Base-by-base conservation (phyloP, 2,329 filamentous ascomycete species). In the Tolypocladium tundrense region DNA sequence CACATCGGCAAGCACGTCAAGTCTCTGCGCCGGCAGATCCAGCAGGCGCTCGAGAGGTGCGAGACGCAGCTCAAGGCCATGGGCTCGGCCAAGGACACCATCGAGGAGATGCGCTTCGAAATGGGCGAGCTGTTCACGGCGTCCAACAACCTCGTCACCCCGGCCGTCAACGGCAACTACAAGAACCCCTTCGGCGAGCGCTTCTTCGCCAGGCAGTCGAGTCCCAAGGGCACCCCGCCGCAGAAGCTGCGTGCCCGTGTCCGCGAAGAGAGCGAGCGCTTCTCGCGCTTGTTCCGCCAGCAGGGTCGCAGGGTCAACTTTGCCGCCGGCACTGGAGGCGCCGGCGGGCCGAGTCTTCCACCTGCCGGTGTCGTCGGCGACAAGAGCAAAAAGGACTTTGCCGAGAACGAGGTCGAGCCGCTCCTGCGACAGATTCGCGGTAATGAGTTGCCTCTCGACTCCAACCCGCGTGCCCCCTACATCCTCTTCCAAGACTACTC, bases 401-500 rank as follows among this genome's bases (percentile, higher is more conserved):
- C 77, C 1, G 69, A 71, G 42, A 70, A 72, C 35, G 77, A 81
- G 58, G 79, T 81, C 27, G 77, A 79, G 66, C 73, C 73, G 33
- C 73, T 81, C 0, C 70, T 81, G 2, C 70, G 72, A 48, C 78
- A 81, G 64, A 79, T 80, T 41, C 73, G 78, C 16, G 78, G 78
- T 61, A 80, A 79, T 48, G 78, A 81, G 58, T 73, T 81, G 54
- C 78, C 78, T 1, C 77, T 79, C 57, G 78, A 81, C 61, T 77
- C 78, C 0, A 81, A 81, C 62, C 78, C 78, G 0, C 73, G 78
- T 37, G 78, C 78, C 0, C 77, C 79, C 2, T 81, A 80, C 66
- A 81, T 81, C 65, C 71, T 81, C 14, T 81, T 80, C 67, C 78
- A 80, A 57, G 77, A 77, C 59, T 81, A 79, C 62, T 79, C 77